A percentile compares a stretch with the other conserved stretches of the same genome.
Conservation (phyloP, 108 stramenopile species). For the Mayamaea pseudoterrestris region DNA sequence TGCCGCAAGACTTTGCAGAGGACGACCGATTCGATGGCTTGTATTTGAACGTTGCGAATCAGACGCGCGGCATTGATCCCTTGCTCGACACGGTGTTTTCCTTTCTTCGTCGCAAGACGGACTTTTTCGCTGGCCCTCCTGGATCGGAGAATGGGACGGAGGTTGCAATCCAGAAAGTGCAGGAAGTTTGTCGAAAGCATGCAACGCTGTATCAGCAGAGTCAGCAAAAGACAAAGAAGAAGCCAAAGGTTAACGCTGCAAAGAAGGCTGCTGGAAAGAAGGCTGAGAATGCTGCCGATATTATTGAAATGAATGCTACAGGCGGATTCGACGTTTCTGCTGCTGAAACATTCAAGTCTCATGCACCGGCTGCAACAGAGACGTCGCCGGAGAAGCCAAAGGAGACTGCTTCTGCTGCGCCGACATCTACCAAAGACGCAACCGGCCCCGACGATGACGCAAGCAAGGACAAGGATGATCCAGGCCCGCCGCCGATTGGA, state of each 20-base stretch:
- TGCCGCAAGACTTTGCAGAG: constrained; percentile 33
- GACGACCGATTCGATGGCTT: constrained; percentile 97
- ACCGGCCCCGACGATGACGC: not conserved
- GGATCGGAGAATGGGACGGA: constrained; percentile 14
- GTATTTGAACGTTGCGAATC: constrained; percentile 91
- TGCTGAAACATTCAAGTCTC: constrained; percentile 1
- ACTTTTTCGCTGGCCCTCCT: constrained; percentile 87
- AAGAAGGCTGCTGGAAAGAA: constrained; percentile 12
- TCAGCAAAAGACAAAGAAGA: constrained; percentile 20
- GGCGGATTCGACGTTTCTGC: constrained; percentile 58
- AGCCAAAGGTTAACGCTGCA: constrained; percentile 12
- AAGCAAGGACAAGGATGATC: constrained; percentile 29
- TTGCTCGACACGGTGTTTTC: constrained; percentile 94
- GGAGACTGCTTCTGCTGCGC: not conserved
- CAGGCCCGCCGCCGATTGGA: constrained; percentile 72
- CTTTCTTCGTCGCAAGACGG: constrained; percentile 97
- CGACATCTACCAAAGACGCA: constrained; percentile 3
- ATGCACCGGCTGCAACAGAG: constrained; percentile 2
- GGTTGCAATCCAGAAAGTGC: constrained; percentile 48
- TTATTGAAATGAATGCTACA: constrained; percentile 64
- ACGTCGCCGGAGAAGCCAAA: constrained; percentile 6
- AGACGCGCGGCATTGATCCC: constrained; percentile 91
- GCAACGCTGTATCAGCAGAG: constrained; percentile 37
- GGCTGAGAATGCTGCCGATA: constrained; percentile 18
- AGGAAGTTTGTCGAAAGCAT: constrained; percentile 66